Base-by-base conservation (phyloP, 2,329 filamentous ascomycete species). In the Cladophialophora exuberans region DNA sequence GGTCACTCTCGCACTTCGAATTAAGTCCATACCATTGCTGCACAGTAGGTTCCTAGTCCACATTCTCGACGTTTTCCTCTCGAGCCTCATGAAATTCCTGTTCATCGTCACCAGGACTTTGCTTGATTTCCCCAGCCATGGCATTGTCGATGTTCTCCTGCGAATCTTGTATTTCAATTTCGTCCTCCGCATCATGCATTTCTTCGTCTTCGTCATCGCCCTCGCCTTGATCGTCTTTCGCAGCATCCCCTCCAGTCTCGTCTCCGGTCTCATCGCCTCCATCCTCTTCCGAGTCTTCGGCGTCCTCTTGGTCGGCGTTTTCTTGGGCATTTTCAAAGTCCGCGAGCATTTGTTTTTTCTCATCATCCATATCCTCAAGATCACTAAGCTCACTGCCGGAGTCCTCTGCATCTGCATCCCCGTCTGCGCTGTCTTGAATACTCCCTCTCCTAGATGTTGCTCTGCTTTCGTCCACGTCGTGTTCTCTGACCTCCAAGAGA, bases 361-460 rank as follows among this genome's bases (percentile, higher is more conserved):
- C 77, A 35, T 84, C 79, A 39, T 83, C 80, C 47, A 85, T 80
- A 53, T 82, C 83, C 35, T 56, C 55, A 10, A 59, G 46, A 15
- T 59, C 60, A 33, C 58, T 62, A 2, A 60, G 45, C 23, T 62
- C 60, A 43, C 57, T 62, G 15, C 48, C 60, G 6, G 56, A 54
- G 15, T 59, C 52, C 28, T 79, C 80, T 3, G 79, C 72, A 22
- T 83, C 76, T 3, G 85, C 80, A 57, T 88, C 86, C 48, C 84
- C 84, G 59, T 88, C 85, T 0, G 82, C 85, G 35, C 81, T 85
- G 57, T 87, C 84, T 56, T 85, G 82, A 6, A 85, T 72, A 56
- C 82, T 89, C 4, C 80, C 81, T 0, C 79, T 77, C 4, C 79
- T 78, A 53, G 83, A 85, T 45, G 76, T 82, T 26, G 74, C 70